Base-by-base conservation (phyloP, 2,329 filamentous ascomycete species). In the Clonostachys byssicola region DNA sequence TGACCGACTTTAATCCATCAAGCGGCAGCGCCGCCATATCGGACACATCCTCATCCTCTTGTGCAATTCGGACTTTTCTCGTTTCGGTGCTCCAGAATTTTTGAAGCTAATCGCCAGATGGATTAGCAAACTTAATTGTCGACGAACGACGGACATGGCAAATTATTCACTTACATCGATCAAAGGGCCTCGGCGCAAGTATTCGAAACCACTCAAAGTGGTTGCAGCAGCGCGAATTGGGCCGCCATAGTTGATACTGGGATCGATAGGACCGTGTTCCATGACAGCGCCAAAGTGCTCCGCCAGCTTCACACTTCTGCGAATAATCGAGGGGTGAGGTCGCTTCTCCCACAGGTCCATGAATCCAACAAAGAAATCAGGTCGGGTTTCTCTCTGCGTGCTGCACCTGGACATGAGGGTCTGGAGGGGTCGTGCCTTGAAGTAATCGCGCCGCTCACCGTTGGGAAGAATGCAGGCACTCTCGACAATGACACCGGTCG, bases 391-490 rank as follows among this genome's bases (percentile, higher is more conserved):
- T 8, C 65, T 60, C 49, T 65, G 57, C 40, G 56, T 52, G 34
- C 49, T 56, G 36, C 60, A 65, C 16, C 53, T 51, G 5, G 54
- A 43, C 54, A 67, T 60, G 36, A 57, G 49, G 3, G 57, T 51
- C 16, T 68, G 62, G 44, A 72, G 61, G 5, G 58, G 49, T 12
- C 55, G 46, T 23, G 69, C 64, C 43, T 68, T 64, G 52, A 73
- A 74, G 52, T 68, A 74, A 49, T 74, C 69, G 17, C 68, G 59
- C 17, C 66, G 60, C 42, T 67, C 57, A 5, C 71, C 71, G 43
- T 67, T 62, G 6, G 60, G 56, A 7, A 69, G 57, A 14, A 73
- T 71, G 10, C 64, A 66, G 7, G 64, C 70, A 51, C 72, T 73
- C 46, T 68, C 62, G 34, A 72, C 60, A 42, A 73, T 62, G 38